Evolutionary conservation across 129 eudicot species (phyloP).

Genomic region (Artemisia argyi): DNA sequence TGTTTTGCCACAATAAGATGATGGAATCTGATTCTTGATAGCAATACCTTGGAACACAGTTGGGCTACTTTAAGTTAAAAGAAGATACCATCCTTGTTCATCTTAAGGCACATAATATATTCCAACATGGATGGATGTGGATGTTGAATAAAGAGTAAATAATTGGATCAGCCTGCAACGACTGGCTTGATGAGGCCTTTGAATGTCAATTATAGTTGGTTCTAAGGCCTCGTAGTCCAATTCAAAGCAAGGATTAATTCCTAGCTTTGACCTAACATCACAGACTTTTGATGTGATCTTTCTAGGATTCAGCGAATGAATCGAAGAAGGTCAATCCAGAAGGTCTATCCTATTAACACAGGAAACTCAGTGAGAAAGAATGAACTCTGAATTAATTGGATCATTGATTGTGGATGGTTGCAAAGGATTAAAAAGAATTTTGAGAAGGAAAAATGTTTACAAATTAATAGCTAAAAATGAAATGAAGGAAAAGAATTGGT

Average conservation of each 20-base stretch:
- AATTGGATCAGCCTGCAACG: conserved; percentile 15
- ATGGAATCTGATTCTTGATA: conserved; percentile 36
- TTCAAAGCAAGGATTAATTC: not conserved
- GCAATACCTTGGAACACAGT: conserved; percentile 17
- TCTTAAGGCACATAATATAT: conserved; percentile 29
- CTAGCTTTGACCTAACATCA: not conserved
- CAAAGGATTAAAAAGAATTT: too few species aligned
- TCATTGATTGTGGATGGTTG: too few species aligned
- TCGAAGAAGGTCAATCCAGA: too few species aligned
- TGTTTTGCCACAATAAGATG: conserved; percentile 25
- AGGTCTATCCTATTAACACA: too few species aligned
- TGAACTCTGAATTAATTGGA: too few species aligned
- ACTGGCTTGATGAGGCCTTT: conserved; percentile 6
- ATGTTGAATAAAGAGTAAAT: conserved; percentile 17
- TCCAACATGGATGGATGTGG: conserved; percentile 30
- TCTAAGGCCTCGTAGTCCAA: not conserved
- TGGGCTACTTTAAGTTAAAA: conserved; percentile 24
- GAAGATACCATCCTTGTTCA: conserved; percentile 34
- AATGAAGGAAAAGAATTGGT: too few species aligned
- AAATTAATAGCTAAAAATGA: too few species aligned
- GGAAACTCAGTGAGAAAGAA: too few species aligned
- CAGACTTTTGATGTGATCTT: not conserved
- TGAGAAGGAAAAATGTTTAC: too few species aligned
- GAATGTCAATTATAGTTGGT: conserved; percentile 12
- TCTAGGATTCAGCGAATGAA: too few species aligned